Evolutionary conservation across 495 filamentous ascomycete species (phyloP).

Genomic region (Aspergillus kassunensis): DNA sequence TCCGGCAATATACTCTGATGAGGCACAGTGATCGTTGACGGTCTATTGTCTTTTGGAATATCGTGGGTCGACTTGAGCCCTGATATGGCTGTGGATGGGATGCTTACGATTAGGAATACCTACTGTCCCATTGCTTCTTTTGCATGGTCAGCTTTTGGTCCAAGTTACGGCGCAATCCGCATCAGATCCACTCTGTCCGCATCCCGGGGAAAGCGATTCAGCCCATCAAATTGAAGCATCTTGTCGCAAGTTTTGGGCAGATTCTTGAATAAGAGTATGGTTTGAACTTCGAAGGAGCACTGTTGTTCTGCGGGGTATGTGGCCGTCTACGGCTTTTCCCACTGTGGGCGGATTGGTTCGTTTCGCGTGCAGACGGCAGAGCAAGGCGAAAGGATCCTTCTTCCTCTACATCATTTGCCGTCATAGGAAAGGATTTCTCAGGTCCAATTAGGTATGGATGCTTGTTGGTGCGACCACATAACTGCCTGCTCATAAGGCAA

Average conservation of each 20-base stretch:
- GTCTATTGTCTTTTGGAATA: too few relatives aligned
- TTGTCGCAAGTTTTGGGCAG: neutral
- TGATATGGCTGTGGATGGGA: neutral
- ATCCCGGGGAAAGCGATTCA: constrained; percentile 9
- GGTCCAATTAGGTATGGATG: neutral
- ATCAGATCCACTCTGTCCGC: constrained; percentile 12
- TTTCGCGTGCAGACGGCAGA: neutral
- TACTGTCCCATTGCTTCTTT: constrained; percentile 8
- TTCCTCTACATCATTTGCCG: neutral
- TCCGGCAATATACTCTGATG: neutral
- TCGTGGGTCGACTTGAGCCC: neutral
- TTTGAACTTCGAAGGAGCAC: neutral
- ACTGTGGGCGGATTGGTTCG: neutral
- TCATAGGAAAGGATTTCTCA: neutral
- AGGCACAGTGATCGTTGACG: neutral
- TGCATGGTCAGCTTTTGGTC: constrained; percentile 2
- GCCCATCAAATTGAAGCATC: constrained; percentile 2
- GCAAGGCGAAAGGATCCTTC: neutral
- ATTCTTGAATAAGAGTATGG: neutral
- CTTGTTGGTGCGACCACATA: neutral
- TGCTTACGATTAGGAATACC: constrained; percentile 9
- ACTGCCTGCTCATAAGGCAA: neutral
- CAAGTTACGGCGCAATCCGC: constrained; percentile 14
- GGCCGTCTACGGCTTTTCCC: neutral
- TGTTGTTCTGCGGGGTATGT: constrained; percentile 2